Percentiles rank a stretch among this genome's conserved stretches.
phyloP scores from a whole-genome alignment of 2,329 filamentous ascomycete genomes.

The Orbilia quercus region DNA sequence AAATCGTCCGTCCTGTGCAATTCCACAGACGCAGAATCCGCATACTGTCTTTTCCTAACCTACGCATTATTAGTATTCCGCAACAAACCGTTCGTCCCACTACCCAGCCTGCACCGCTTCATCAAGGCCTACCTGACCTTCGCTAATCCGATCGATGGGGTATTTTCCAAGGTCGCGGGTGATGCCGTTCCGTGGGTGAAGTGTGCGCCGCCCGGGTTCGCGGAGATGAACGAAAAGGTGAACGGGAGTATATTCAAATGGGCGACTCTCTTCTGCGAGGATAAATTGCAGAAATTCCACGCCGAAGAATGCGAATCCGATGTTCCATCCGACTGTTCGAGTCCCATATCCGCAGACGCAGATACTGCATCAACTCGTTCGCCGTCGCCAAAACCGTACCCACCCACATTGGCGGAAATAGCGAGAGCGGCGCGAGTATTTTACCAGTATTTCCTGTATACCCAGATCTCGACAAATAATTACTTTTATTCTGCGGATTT shows the following conservation, averaged over 20 bases:
- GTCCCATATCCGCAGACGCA: not conserved
- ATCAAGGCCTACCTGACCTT: constrained; percentile 29
- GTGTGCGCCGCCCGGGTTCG: constrained; percentile 16
- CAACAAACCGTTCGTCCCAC: constrained; percentile 4
- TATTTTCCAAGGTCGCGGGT: not conserved
- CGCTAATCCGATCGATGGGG: constrained; percentile 21
- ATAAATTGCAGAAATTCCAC: constrained; percentile 8
- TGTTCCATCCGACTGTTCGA: not conserved
- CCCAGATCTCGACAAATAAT: constrained; percentile 13
- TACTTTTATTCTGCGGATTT: constrained; percentile 21
- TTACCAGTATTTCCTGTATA: constrained; percentile 40
- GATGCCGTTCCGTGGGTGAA: constrained; percentile 28
- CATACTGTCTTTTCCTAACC: constrained; percentile 32
- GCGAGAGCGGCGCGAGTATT: constrained; percentile 21
- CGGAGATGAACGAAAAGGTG: not conserved
- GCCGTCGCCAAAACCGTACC: not conserved
- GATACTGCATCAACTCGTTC: not conserved
- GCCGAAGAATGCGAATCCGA: not conserved
- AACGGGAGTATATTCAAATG: constrained; percentile 17
- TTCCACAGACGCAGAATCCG: constrained; percentile 17
- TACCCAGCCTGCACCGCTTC: constrained; percentile 19
- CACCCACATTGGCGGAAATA: constrained; percentile 16
- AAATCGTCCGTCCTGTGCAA: constrained; percentile 18
- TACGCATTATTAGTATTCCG: constrained; percentile 35
- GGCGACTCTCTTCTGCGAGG: constrained; percentile 27